Evolutionary conservation across 306 rosid species (phyloP).

Genomic region (Lotus japonicus): DNA sequence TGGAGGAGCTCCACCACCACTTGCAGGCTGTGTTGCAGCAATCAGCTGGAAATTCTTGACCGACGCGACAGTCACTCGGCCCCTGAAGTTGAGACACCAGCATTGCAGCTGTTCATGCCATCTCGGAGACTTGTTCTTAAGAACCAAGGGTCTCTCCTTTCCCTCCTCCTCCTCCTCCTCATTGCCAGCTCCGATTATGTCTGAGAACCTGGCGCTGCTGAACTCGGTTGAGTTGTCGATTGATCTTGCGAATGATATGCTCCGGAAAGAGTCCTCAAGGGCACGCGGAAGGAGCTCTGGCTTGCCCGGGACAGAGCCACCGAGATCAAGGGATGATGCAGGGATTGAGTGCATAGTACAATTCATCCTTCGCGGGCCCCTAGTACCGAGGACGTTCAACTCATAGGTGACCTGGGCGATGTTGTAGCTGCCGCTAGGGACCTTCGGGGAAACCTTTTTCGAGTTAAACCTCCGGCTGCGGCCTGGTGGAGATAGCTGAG

Average conservation of each 20-base stretch:
- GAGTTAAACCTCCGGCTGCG: slow-evolving; percentile 82
- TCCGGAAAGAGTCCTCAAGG: slow-evolving; percentile 90
- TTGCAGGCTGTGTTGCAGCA: slow-evolving; percentile 56
- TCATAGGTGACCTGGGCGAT: slow-evolving; percentile 86
- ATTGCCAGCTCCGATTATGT: slow-evolving; percentile 41
- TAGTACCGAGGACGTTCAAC: slow-evolving; percentile 86
- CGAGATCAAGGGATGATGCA: slow-evolving; percentile 55
- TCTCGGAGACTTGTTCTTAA: slow-evolving; percentile 91
- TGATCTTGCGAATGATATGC: slow-evolving; percentile 76
- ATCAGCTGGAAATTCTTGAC: slow-evolving; percentile 95
- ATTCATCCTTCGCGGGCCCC: slow-evolving; percentile 96
- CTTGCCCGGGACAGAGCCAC: slow-evolving; percentile 80
- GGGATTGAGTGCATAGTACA: slow-evolving; percentile 89
- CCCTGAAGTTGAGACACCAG: slow-evolving; percentile 96
- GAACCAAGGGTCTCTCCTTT: slow-evolving; percentile 68
- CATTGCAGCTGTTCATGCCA: slow-evolving; percentile 99
- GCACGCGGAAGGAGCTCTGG: slow-evolving; percentile 72
- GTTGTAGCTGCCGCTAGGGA: slow-evolving; percentile 85
- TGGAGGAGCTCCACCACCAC: slow-evolving; percentile 13
- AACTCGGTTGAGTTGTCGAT: slow-evolving; percentile 68
- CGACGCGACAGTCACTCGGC: slow-evolving; percentile 93
- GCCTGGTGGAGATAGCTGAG: slow-evolving; percentile 69
- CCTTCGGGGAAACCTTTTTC: slow-evolving; percentile 90
- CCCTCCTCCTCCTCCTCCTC: slow-evolving; percentile 52
- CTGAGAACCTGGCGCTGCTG: slow-evolving; percentile 88